phyloP scores from a whole-genome alignment of 805 yeast genomes.

The Pichia deserticola region DNA sequence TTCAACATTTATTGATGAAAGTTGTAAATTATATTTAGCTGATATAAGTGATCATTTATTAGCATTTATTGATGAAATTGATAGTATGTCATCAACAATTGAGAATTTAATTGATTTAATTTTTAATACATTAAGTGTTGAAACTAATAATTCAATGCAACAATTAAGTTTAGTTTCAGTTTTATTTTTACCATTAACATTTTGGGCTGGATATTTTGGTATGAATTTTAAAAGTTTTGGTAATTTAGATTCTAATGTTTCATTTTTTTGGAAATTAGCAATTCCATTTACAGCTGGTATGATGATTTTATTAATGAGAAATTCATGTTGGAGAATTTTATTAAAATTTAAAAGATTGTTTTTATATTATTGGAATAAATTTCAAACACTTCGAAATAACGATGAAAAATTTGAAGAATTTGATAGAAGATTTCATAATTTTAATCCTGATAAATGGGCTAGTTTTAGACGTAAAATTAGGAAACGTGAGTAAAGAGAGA shows the following conservation, averaged over 20 bases:
- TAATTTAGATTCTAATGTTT: conserved; percentile 31
- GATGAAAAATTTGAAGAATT: not conserved
- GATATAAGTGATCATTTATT: conserved; percentile 53
- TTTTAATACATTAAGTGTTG: conserved; percentile 51
- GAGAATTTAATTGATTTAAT: conserved; percentile 44
- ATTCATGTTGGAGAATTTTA: conserved; percentile 12
- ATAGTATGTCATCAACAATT: conserved; percentile 45
- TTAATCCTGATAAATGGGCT: not conserved
- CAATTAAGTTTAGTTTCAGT: conserved; percentile 50
- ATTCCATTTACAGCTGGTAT: conserved; percentile 33
- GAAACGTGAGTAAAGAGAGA: not conserved
- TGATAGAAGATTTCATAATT: not conserved
- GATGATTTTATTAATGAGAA: conserved; percentile 31
- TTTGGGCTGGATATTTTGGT: conserved; percentile 56
- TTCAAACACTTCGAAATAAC: no score
- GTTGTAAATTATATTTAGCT: conserved; percentile 40
- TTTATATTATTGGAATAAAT: not conserved
- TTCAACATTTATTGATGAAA: conserved; percentile 30
- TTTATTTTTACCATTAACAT: conserved; percentile 49
- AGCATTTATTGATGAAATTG: conserved; percentile 45
- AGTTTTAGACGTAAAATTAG: not conserved
- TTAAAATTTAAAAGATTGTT: conserved; percentile 4
- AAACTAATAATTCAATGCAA: conserved; percentile 47
- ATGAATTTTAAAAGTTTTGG: conserved; percentile 43
- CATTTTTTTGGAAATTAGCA: conserved; percentile 43